Evolutionary conservation across 129 eudicot species (phyloP).

Genomic region (Heracleum sosnowskyi): DNA sequence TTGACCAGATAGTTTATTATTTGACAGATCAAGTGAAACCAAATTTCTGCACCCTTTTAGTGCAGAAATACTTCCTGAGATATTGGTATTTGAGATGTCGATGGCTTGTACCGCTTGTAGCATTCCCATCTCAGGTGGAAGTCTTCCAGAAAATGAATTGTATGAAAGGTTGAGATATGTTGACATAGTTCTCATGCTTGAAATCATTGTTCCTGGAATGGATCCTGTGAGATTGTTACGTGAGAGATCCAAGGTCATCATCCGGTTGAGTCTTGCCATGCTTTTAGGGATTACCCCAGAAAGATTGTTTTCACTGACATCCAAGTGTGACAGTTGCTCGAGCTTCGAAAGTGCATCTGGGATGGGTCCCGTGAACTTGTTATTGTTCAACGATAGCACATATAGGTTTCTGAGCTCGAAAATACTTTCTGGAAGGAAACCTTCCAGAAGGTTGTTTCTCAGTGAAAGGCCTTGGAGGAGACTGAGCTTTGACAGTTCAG

Average conservation of each 20-base stretch:
- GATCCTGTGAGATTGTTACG: slow-evolving; percentile 46
- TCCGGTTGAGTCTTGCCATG: slow-evolving; percentile 29
- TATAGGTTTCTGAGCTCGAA: slow-evolving; percentile 47
- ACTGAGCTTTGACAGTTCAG: slow-evolving; percentile 46
- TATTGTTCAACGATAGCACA: slow-evolving; percentile 39
- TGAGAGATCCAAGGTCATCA: slow-evolving; percentile 57
- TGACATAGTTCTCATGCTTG: slow-evolving; percentile 52
- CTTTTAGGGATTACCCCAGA: slow-evolving; percentile 49
- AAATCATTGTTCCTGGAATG: slow-evolving; percentile 41
- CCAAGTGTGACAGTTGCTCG: slow-evolving; percentile 45
- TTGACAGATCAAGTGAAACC: slow-evolving; percentile 52
- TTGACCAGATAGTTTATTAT: slow-evolving; percentile 48
- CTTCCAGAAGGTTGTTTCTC: slow-evolving; percentile 49
- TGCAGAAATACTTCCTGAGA: slow-evolving; percentile 55
- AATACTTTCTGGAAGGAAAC: slow-evolving; percentile 49
- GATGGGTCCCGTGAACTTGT: slow-evolving; percentile 49
- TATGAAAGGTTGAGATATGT: slow-evolving; percentile 53
- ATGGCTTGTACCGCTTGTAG: slow-evolving; percentile 65
- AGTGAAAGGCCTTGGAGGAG: slow-evolving; percentile 48
- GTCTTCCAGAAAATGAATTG: slow-evolving; percentile 41
- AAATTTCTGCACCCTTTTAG: slow-evolving; percentile 57
- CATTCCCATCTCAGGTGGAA: slow-evolving; percentile 61
- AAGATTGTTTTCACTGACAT: slow-evolving; percentile 56
- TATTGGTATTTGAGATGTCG: slow-evolving; percentile 63
- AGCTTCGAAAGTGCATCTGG: slow-evolving; percentile 46